A percentile compares a stretch with the other conserved stretches of the same genome.
Conservation (phyloP, 2,329 filamentous ascomycete genomes). For the Ampelomyces quisqualis region DNA sequence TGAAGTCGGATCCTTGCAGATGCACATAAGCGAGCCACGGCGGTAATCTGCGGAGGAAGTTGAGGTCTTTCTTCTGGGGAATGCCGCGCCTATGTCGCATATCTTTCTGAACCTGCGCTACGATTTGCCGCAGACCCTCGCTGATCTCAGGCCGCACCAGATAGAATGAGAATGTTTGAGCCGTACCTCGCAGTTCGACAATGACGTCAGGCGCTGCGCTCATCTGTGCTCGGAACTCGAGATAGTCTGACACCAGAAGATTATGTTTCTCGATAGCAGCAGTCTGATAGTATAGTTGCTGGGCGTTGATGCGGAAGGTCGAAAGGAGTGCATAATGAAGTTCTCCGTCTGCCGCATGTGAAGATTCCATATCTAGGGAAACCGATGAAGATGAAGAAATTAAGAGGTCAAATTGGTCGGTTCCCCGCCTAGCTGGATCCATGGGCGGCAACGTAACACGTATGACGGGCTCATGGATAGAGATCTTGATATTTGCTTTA, state of each 20-base stretch:
- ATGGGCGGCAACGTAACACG: constrained; percentile 84
- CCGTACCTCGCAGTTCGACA: constrained; percentile 73
- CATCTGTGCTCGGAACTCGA: constrained; percentile 83
- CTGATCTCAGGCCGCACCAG: constrained; percentile 91
- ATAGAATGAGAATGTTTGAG: constrained; percentile 85
- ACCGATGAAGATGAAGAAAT: constrained; percentile 94
- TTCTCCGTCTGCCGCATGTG: constrained; percentile 82
- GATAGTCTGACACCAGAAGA: constrained; percentile 79
- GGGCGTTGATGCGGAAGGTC: constrained; percentile 78
- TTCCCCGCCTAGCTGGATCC: constrained; percentile 55
- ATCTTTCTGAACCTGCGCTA: constrained; percentile 70
- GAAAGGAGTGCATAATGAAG: constrained; percentile 84
- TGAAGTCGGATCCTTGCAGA: constrained; percentile 85
- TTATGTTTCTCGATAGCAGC: constrained; percentile 80
- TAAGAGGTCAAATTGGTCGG: constrained; percentile 88
- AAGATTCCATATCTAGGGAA: constrained; percentile 89
- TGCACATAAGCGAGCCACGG: constrained; percentile 81
- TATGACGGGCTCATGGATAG: constrained; percentile 92
- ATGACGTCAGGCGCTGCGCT: constrained; percentile 83
- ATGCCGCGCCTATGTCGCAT: constrained; percentile 38
- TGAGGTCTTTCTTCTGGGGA: constrained; percentile 52
- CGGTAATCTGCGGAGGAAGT: constrained; percentile 73
- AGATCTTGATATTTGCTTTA: constrained; percentile 92
- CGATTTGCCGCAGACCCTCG: constrained; percentile 87
- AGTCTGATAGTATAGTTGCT: constrained; percentile 93